These are phyloP conservation scores for Candida insectorum DNA, from an alignment of 805 yeast species.

Conservation along the genomic window DNA sequence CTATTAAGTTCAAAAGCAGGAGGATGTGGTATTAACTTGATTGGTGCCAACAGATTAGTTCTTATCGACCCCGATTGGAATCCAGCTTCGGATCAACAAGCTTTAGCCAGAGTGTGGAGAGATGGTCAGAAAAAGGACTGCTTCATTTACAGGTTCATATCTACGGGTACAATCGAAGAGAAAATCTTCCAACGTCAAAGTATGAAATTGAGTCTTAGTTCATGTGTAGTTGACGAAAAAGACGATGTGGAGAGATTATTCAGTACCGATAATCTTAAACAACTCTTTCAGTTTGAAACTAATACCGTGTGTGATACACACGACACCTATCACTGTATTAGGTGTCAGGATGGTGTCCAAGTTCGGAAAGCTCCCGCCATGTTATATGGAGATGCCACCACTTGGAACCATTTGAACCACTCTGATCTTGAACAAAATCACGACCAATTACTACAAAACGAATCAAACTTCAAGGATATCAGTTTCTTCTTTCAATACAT, in stretches of 20 bases:
- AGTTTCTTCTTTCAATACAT: slow-evolving; percentile 91
- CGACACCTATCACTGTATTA: slow-evolving; percentile 81
- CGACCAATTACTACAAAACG: slow-evolving; percentile 76
- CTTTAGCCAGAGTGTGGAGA: slow-evolving; percentile 97
- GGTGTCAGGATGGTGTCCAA: slow-evolving; percentile 65
- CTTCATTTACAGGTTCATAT: slow-evolving; percentile 87
- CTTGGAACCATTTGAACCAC: slow-evolving; percentile 90
- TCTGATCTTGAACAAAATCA: slow-evolving; percentile 60
- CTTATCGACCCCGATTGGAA: slow-evolving; percentile 95
- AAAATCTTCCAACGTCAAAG: slow-evolving; percentile 94
- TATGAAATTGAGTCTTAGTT: slow-evolving; percentile 86
- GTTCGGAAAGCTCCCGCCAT: slow-evolving; percentile 68
- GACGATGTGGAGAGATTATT: slow-evolving; percentile 92
- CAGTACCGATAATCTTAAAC: slow-evolving; percentile 74
- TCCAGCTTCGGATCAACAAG: slow-evolving; percentile 98
- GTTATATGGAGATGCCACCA: slow-evolving; percentile 95
- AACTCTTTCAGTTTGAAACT: slow-evolving; percentile 67
- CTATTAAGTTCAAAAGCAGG: slow-evolving; percentile 94
- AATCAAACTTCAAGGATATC: slow-evolving; percentile 62
- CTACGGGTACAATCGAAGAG: slow-evolving; percentile 95
- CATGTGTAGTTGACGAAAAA: slow-evolving; percentile 95
- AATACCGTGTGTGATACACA: slow-evolving; percentile 85
- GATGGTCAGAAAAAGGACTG: slow-evolving; percentile 98
- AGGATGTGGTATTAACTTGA: slow-evolving; percentile 96
- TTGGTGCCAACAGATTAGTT: slow-evolving; percentile 91